phyloP scores from a whole-genome alignment of 805 yeast genomes.

The Pichia manshurica region DNA sequence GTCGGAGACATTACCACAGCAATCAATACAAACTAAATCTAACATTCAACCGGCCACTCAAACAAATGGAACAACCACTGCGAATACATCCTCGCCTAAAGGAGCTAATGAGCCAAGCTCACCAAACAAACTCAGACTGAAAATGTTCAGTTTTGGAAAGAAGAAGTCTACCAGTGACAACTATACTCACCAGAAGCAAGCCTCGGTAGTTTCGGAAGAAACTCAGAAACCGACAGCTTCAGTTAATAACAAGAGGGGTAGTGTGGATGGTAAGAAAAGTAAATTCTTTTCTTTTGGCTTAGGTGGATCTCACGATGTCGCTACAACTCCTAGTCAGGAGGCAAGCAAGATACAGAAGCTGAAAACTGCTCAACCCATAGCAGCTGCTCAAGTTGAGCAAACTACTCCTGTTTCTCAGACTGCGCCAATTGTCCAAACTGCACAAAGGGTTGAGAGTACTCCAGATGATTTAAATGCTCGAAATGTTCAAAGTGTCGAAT shows the following conservation, averaged over 20 bases:
- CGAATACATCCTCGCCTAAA: background rate
- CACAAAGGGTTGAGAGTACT: too few species aligned
- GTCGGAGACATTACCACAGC: too few species aligned
- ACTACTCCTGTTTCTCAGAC: too few species aligned
- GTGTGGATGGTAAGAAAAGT: background rate
- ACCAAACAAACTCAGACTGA: conserved; percentile 3
- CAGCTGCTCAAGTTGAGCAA: too few species aligned
- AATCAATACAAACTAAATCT: too few species aligned
- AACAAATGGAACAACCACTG: background rate
- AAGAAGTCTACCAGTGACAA: background rate
- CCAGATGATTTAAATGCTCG: too few species aligned
- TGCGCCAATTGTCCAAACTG: too few species aligned
- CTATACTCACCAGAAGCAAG: conserved; percentile 3
- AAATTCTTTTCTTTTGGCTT: conserved; percentile 9
- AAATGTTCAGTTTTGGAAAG: conserved; percentile 9
- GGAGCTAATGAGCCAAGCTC: background rate
- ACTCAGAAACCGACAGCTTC: background rate
- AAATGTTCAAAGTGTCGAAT: too few species aligned
- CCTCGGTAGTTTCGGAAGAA: conserved; percentile 10
- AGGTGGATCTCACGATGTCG: background rate
- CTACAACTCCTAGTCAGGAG: background rate
- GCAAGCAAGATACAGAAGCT: too few species aligned
- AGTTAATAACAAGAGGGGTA: background rate
- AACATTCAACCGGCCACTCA: background rate
- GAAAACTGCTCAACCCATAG: too few species aligned